A percentile compares a stretch with the other conserved stretches of the same genome.
Evolutionary conservation across 2,329 filamentous ascomycete species (phyloP).

Genomic region (Taxawa tesnikishii): DNA sequence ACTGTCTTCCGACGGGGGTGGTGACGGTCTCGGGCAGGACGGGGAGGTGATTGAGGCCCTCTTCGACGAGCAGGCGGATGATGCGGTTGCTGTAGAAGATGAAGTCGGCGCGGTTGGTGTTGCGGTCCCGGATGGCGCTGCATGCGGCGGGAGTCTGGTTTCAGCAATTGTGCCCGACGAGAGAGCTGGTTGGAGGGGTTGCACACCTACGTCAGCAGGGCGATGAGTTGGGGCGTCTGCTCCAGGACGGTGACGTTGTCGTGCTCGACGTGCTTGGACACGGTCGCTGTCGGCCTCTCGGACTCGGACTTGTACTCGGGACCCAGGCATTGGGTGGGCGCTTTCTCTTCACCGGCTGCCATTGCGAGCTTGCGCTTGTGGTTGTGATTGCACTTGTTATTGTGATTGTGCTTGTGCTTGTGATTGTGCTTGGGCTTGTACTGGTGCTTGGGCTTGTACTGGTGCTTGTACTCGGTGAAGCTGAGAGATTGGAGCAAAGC

Average conservation of each 20-base stretch:
- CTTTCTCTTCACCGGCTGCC: constrained; percentile 1
- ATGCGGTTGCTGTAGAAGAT: constrained; percentile 99
- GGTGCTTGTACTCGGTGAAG: no score
- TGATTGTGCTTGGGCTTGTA: no score
- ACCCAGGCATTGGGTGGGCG: constrained; percentile 53
- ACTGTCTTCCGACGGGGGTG: constrained; percentile 78
- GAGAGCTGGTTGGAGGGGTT: background rate
- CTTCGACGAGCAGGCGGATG: constrained; percentile 90
- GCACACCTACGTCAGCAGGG: constrained; percentile 77
- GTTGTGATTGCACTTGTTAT: no score
- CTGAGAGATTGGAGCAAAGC: no score
- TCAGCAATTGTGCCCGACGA: background rate
- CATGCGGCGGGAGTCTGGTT: constrained; percentile 5
- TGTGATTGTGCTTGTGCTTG: no score
- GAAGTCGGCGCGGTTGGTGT: constrained; percentile 86
- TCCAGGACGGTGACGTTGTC: constrained; percentile 83
- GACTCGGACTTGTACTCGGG: constrained; percentile 64
- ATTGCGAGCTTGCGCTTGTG: no score
- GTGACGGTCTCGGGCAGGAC: constrained; percentile 80
- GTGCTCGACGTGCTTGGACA: constrained; percentile 69
- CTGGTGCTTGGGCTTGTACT: no score
- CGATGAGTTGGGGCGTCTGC: constrained; percentile 94
- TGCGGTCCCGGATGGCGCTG: constrained; percentile 90
- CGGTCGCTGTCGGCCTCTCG: constrained; percentile 71
- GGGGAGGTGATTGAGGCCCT: constrained; percentile 91